These are phyloP conservation scores for Malus hybrid DNA, from an alignment of 331 rosid species.

Conservation along the genomic window DNA sequence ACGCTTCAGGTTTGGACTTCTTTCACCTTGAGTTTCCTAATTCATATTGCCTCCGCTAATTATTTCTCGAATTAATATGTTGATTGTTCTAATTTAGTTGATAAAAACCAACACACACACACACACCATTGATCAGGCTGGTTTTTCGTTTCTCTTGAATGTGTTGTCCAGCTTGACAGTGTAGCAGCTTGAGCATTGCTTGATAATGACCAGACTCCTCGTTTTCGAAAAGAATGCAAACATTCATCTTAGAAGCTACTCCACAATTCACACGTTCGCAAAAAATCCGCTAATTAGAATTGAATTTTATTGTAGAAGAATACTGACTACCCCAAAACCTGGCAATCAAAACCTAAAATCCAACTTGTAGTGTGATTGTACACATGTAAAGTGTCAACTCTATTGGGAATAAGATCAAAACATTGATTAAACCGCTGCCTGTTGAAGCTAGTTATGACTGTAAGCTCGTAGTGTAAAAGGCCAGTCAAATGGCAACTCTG, in stretches of 20 bases:
- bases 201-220: not conserved
- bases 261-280: not conserved
- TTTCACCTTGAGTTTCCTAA: not conserved
- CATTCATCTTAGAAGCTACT: not conserved
- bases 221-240: no score
- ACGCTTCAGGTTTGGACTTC: conserved; percentile 76
- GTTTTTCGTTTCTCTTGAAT: not conserved
- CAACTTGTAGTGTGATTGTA: not conserved
- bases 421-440: not conserved
- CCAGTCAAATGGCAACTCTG: not conserved
- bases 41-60: not conserved
- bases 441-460: not conserved
- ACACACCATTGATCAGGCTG: not conserved
- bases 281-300: not conserved
- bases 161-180: not conserved
- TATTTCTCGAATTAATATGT: not conserved
- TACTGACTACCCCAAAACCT: not conserved
- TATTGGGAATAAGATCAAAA: not conserved
- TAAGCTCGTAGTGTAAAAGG: not conserved
- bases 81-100: not conserved
- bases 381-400: not conserved
- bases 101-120: not conserved
- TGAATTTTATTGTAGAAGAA: not conserved
- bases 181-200: not conserved
- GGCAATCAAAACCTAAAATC: not conserved